Evolutionary conservation across 2,329 filamentous ascomycete genomes (phyloP), one percentile per base, ranked within the genome.

Genomic region (Daldinia eschscholtzii): DNA sequence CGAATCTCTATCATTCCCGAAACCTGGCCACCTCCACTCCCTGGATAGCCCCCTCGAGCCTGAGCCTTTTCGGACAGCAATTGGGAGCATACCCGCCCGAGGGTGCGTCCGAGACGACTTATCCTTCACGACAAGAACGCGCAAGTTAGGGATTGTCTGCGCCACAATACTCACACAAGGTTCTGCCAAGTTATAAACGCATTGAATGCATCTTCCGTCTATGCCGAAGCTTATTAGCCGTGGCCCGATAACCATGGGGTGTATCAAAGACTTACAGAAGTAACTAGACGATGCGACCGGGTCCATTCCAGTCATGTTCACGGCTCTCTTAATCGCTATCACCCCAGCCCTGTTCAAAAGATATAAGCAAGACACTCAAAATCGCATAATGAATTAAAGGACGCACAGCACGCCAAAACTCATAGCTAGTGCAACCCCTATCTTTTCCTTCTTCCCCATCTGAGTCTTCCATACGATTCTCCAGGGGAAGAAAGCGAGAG

Each of bases 361-460:
- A 28, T 18, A 39, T 65, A 9, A 65, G 56, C 48, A 13, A 53
- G 15, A 33, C 15, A 1, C 9, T 35, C 4, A 5, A 9, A 12
- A 6, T 15, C 12, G 12, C 0, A 7, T n/a, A 35, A 6, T 33
- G 12, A 37, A 12, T 6, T n/a, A 23, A 42, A n/a, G 23, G n/a
- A 65, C 63, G 6, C 37, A 65, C 63, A 61, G 57, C 7, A 61
- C 50, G 4, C 63, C 63, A 41, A 65, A 61, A n/a, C 57, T 65
- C 63, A 65, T 65, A 3, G 57, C 63, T 26, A 65, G 10, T 50
- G 57, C 63, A n/a, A 65, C 63, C 5, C 63, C 63, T 42, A 65
- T 57, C 42, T 65, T 65, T 42, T 65, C 63, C 28, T 53, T 30
- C 28, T 15, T 61, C 18, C 37, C 48, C 57, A 65, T 61, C 42